phyloP scores from a whole-genome alignment of 176 grass and related monocot genomes.

The Avena insularis region DNA sequence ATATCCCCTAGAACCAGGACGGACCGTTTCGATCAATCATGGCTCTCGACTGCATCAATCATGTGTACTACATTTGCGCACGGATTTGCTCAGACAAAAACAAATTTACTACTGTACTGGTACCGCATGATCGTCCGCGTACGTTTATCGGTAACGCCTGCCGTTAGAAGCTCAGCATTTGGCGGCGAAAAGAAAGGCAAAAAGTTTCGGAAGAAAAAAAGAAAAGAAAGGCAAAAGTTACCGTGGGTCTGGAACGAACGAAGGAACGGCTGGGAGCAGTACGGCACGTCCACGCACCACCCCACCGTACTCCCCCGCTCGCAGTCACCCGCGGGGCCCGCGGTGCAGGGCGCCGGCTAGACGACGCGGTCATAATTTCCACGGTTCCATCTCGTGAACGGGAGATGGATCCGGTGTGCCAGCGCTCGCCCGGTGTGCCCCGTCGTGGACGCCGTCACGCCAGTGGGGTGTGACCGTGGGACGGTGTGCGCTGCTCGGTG shows the following conservation, averaged over 20 bases:
- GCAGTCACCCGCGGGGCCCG: not conserved
- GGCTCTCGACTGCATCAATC: not conserved
- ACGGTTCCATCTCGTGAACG: not conserved
- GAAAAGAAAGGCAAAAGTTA: not conserved
- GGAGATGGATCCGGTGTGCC: slow-evolving; percentile 23
- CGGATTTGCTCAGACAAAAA: not conserved
- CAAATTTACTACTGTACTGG: too few species aligned
- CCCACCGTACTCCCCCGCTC: not conserved
- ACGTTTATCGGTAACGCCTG: too few species aligned
- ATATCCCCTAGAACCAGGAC: not conserved
- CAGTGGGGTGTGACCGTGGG: not conserved
- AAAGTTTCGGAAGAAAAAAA: too few species aligned
- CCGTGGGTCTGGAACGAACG: not conserved
- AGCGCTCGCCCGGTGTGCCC: too few species aligned
- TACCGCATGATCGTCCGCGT: too few species aligned
- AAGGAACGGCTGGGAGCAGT: slow-evolving; percentile 1
- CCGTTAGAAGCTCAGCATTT: not conserved
- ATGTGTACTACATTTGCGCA: not conserved
- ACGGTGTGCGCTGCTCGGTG: not conserved
- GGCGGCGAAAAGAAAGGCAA: not conserved
- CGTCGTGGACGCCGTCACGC: not conserved
- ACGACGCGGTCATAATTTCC: slow-evolving; percentile 11
- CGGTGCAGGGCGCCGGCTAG: not conserved
- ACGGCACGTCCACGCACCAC: slow-evolving; percentile 1
- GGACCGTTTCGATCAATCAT: not conserved